Evolutionary conservation across 2,329 filamentous ascomycete genomes (phyloP), one percentile per base, ranked within the genome.

Genomic region (Clonostachys chloroleuca): DNA sequence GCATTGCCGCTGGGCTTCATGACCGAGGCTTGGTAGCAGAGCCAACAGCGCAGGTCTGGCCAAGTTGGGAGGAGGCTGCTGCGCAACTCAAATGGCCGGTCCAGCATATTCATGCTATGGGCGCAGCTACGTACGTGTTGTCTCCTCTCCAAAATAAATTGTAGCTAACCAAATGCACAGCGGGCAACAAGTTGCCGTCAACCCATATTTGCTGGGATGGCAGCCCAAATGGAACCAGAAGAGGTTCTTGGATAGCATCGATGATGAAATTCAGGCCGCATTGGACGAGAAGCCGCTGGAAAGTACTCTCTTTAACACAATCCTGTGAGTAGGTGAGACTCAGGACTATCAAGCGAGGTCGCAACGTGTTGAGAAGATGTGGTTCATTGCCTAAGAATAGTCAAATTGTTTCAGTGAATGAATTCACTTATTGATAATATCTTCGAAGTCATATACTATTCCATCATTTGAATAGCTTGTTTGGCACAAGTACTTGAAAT

Each of bases 51-150:
- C 46, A 55, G 6, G 33, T 56, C 17, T 69, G 62, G 65, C 54
- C 61, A 2, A 61, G 54, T 37, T 56, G 63, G 10, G 58, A 67
- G 1, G 45, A 54, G 44, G 65, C 61, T 6, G 62, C 63, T 2
- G 56, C 65, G n/a, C 35, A 40, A 3, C 51, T 67, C 4, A 59
- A 56, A 0, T 57, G 65, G 14, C 65, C 64, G 5, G 48, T 46
- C 5, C 41, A 34, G 16, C 57, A 51, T 46, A 47, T 62, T 14
- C 49, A 52, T 8, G 48, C 52, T 7, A 59, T 63, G 47, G 54
- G 55, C 16, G 56, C 54, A 20, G 56, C 57, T 5, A 53, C 46
- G 63, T 64, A 49, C 54, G 58, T 42, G 34, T 16, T 41, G 34
- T 39, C 44, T 24, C 24, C 18, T 14, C 14, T 14, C 16, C 12